Base-by-base conservation (phyloP, 805 yeast species). In the Wickerhamomyces silvicola region DNA sequence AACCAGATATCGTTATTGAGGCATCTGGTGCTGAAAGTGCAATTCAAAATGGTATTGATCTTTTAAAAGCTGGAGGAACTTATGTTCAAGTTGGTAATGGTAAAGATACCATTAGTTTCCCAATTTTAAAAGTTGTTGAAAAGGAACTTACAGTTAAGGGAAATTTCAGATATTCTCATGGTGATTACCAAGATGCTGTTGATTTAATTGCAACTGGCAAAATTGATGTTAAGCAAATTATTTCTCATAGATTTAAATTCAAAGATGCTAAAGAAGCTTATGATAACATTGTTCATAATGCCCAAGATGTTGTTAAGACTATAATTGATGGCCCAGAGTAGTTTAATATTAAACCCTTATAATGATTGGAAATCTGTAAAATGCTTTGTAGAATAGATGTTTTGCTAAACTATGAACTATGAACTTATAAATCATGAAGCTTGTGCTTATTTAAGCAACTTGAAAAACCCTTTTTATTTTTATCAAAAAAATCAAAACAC, bases 41-140 rank as follows among this genome's bases (percentile, higher is more conserved):
- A 44, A 78, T 85, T 41, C 68, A 74, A 41, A 66, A 77, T 41
- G 92, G 85, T 31, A 69, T 85, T 28, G 62, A 69, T 32, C 66
- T 74, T 23, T 63, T 83, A 37, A 70, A 61, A 31, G 65, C 75
- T 21, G 86, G 84, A 35, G 95, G 94, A 15, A 64, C 77, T 30
- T 77, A 68, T 47, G 86, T 83, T 21, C 95, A 84, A 58, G 90
- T 83, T 21, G 96, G 95, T 26, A 82, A 82, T 76, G 90, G 94
- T 17, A 72, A 70, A 26, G 78, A 75, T 25, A 66, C 71, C 28
- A 68, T 83, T 38, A 67, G 68, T 36, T 79, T 86, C 70, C 95
- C 95, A 35, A 72, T 86, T 47, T 73, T 82, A 7, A 74, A 68
- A 38, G 61, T 85, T 33, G 73, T 78, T 27, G 72, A 72, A 41